phyloP scores from a whole-genome alignment of 805 yeast species.

The Cyberlindnera euphorbiiphila region DNA sequence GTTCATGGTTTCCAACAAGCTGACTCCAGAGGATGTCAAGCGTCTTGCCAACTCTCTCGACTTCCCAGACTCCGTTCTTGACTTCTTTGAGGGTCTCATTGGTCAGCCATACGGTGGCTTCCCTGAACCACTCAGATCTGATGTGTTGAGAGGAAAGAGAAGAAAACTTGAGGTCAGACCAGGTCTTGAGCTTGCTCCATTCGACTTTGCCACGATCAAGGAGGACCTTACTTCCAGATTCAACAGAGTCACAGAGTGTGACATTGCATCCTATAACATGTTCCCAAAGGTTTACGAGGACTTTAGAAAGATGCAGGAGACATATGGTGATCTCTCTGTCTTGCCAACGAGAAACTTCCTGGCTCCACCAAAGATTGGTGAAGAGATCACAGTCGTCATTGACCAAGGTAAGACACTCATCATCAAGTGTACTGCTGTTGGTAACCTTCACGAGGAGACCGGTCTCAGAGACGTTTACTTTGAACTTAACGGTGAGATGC shows the following conservation, averaged over 20 bases:
- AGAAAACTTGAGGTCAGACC: constrained; percentile 87
- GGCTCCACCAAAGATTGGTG: constrained; percentile 81
- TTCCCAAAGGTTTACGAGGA: constrained; percentile 96
- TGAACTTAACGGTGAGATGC: constrained; percentile 96
- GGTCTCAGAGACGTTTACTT: constrained; percentile 96
- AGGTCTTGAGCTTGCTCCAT: constrained; percentile 83
- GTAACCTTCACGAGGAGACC: constrained; percentile 78
- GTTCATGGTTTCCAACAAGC: constrained; percentile 95
- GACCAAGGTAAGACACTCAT: constrained; percentile 94
- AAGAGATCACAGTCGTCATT: constrained; percentile 83
- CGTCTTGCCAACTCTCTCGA: constrained; percentile 87
- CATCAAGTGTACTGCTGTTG: constrained; percentile 86
- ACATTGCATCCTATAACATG: constrained; percentile 95
- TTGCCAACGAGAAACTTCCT: constrained; percentile 90
- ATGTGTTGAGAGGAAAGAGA: constrained; percentile 88
- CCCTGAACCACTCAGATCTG: constrained; percentile 98
- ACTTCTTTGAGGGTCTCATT: constrained; percentile 98
- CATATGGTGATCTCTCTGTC: constrained; percentile 89
- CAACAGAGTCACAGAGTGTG: constrained; percentile 78
- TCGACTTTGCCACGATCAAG: constrained; percentile 68
- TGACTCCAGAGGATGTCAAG: constrained; percentile 78
- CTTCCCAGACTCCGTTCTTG: constrained; percentile 98
- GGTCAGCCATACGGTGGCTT: constrained; percentile 99
- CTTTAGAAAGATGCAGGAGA: constrained; percentile 66
- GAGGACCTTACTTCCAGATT: constrained; percentile 74